These are phyloP conservation scores for Adenanthera pavonina DNA, from an alignment of 306 rosid genomes.

Conservation along the genomic window DNA sequence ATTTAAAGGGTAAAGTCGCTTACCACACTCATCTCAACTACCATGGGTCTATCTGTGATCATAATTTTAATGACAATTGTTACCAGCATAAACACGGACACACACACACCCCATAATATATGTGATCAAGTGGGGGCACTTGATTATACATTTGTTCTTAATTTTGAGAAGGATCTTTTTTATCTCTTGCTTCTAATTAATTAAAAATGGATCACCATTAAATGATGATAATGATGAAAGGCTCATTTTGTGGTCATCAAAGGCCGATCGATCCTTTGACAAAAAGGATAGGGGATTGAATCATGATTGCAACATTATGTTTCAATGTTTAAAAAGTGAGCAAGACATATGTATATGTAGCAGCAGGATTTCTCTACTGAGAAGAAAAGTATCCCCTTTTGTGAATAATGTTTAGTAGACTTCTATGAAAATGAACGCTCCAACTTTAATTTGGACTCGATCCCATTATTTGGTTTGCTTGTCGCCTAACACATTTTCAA, in stretches of 20 bases:
- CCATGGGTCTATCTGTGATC: too few species aligned
- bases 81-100: too few species aligned
- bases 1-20: too few species aligned
- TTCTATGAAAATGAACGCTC: slow-evolving; percentile 41
- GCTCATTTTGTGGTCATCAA: slow-evolving; percentile 55
- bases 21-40: too few species aligned
- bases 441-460: slow-evolving; percentile 42
- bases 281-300: slow-evolving; percentile 51
- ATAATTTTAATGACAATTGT: too few species aligned
- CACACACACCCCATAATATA: slow-evolving; percentile 14
- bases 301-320: slow-evolving; percentile 73
- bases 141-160: slow-evolving; percentile 38
- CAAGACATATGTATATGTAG: slow-evolving; percentile 5
- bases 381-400: slow-evolving; percentile 81
- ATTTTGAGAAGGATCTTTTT: slow-evolving; percentile 6
- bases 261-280: slow-evolving; percentile 44
- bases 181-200: slow-evolving; percentile 28
- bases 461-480: slow-evolving; percentile 70
- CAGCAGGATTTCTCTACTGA: slow-evolving; percentile 57
- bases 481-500: slow-evolving; percentile 71
- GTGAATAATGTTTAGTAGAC: slow-evolving; percentile 46
- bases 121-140: slow-evolving; percentile 54
- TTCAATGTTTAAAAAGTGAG: slow-evolving; percentile 45
- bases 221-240: slow-evolving; percentile 51
- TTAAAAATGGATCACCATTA: slow-evolving; percentile 46